Base-by-base conservation (phyloP, 148 eudicot genomes). In the Pouteria glomerata region DNA sequence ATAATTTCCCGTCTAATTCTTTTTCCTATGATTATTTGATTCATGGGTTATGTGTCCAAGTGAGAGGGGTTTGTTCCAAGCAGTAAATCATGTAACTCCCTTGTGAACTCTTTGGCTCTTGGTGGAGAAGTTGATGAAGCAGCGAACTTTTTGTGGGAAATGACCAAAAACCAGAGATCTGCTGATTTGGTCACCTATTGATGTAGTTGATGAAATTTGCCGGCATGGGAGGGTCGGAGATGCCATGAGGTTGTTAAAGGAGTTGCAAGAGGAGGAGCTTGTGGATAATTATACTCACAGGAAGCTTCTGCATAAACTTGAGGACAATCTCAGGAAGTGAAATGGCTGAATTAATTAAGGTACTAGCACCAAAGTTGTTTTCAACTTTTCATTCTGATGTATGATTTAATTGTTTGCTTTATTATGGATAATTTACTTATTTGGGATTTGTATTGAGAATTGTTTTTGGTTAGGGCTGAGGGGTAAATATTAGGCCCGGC, bases 11-110 rank as follows among this genome's bases (percentile, higher is more conserved):
- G 33, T 93, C 97, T 4, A 86, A 91, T 73, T 79, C 89, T 1
- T 73, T 70, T 81, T 85, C 97, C 0, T 94, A 86, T 76, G 84
- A 94, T 84, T 82, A 85, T 73, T 77, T 94, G 74, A 85, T 94
- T 62, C 88, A 91, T 34, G 98, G 97, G 30, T 72, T 94, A 30
- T 94, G 97, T 80, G 91, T 83, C 63, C 97, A 91, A 83, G 88
- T 88, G 39, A 77, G 97, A 62, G 42, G 93, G 93, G 56, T 91
- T 91, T 71, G 79, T 81, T 60, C 85, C 90, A 21, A 88, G 91
- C 76, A 37, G 76, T 35, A 89, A 79, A 76, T 82, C 98, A 1
- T 94, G 88, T 76, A 94, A 91, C 76, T 86, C 98, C 7, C 83
- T 94, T 33, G 93, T 89, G 63, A 85, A 82, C 82, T 75, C 96